Base-by-base conservation (phyloP, 257 asterid species). In the Rubia yunnanensis region DNA sequence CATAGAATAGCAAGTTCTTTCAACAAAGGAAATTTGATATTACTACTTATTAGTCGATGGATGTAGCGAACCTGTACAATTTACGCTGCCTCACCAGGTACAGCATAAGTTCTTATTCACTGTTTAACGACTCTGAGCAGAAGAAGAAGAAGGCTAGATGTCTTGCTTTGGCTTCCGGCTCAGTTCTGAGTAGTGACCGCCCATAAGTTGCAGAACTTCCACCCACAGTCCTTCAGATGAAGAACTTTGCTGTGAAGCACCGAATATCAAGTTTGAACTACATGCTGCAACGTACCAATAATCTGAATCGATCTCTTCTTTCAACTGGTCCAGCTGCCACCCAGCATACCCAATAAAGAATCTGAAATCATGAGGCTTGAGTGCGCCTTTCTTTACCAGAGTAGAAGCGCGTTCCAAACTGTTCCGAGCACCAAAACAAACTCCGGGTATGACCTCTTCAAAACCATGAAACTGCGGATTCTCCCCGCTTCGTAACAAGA, bases 111-210 rank as follows among this genome's bases (percentile, higher is more conserved):
- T 14, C 22, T 46, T 14, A 13, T 22, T 14, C 48, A 32, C 31
- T 63, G 36, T 27, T 63, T 35, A 7, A 35, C 13, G 15, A 24
- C 38, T 49, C 15, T 9, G 10, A 20, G 5, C 18, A 5, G 48
- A 39, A 39, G 46, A 39, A 44, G 20, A 44, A 53, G 39, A 58
- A 63, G 79, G 71, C 83, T 83, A 89, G 34, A 79, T 55, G 72
- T 92, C 97, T 77, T 86, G 94, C 89, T 84, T 87, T 64, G 99
- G 99, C 77, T 87, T 89, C 78, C 96, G 94, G 89, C 97, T 87
- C 75, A 87, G 65, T 65, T 92, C 99, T 0, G 96, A 83, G 84
- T 92, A 92, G 56, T 76, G 94, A 65, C 96, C 99, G 6, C 97
- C 97, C 99, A 92, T 92, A 36, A 89, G 84, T 71, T 85, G 95